Percentiles rank a stretch among this genome's conserved stretches.
phyloP scores from a whole-genome alignment of 352 stramenopile genomes.

The Phytophthora kernoviae region DNA sequence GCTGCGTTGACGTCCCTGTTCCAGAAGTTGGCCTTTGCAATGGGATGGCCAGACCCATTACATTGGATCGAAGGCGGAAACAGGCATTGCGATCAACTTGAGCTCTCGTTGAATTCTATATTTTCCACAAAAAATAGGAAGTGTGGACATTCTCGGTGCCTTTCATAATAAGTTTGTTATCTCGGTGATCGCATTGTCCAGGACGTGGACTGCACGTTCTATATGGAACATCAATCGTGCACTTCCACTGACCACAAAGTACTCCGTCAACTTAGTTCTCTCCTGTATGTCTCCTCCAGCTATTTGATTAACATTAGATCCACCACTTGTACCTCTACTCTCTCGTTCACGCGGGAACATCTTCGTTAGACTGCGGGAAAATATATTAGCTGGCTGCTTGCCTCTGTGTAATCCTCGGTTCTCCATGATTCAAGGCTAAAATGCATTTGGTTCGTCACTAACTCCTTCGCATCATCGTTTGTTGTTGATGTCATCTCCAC shows the following conservation, averaged over 20 bases:
- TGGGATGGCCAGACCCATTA: too few relatives aligned
- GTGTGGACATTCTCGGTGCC: too few relatives aligned
- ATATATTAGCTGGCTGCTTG: background rate
- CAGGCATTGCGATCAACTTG: too few relatives aligned
- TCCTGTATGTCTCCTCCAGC: conserved; percentile 11
- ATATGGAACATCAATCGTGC: conserved; percentile 7
- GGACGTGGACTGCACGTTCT: background rate
- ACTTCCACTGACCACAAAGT: conserved; percentile 8
- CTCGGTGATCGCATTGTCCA: conserved; percentile 1
- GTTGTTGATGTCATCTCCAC: too few relatives aligned
- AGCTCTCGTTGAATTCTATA: too few relatives aligned
- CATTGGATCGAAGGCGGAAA: too few relatives aligned
- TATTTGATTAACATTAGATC: background rate
- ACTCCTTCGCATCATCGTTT: background rate
- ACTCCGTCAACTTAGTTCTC: too few relatives aligned
- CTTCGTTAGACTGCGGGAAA: conserved; percentile 2
- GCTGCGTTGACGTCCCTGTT: too few relatives aligned
- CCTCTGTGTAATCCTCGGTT: conserved; percentile 4
- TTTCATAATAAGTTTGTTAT: background rate
- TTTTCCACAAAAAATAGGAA: too few relatives aligned
- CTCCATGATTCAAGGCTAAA: conserved; percentile 6
- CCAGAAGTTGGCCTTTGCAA: too few relatives aligned
- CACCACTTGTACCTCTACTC: too few relatives aligned
- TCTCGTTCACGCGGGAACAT: too few relatives aligned
- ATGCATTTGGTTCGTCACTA: background rate